Conservation (phyloP, 1,284 basidiomycete species). For the Cutaneotrichosporon mucoides region DNA sequence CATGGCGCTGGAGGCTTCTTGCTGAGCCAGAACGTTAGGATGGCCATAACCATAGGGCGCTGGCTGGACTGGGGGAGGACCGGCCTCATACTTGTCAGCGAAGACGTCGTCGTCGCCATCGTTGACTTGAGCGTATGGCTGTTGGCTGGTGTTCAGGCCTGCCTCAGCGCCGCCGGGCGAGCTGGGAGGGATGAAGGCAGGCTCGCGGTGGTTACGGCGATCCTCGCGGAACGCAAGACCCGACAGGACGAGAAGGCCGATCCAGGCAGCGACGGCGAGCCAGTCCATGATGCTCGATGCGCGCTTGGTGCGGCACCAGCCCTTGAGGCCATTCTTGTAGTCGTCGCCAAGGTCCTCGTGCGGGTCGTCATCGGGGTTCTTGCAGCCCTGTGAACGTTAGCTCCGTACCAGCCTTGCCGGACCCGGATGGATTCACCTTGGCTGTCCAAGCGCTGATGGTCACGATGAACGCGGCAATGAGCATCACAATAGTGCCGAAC, state of each 20-base stretch:
- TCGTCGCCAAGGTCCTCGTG: constrained; percentile 63
- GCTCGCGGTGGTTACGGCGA: constrained; percentile 28
- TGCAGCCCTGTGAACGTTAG: constrained; percentile 59
- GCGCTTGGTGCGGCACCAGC: constrained; percentile 86
- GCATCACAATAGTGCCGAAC: constrained; percentile 59
- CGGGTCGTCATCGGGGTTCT: constrained; percentile 59
- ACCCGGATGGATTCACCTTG: constrained; percentile 16
- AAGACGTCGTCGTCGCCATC: constrained; percentile 30
- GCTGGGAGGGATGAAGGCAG: constrained; percentile 33
- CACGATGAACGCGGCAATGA: constrained; percentile 64
- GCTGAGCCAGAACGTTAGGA: constrained; percentile 23
- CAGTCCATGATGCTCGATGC: constrained; percentile 82
- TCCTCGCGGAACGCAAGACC: constrained; percentile 37
- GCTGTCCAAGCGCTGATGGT: constrained; percentile 30
- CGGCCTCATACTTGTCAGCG: constrained; percentile 28
- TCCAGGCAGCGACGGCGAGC: constrained; percentile 46
- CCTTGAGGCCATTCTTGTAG: constrained; percentile 63
- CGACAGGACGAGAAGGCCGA: constrained; percentile 31
- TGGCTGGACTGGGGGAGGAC: constrained; percentile 27
- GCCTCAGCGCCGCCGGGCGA: constrained; percentile 2
- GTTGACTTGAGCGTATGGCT: constrained; percentile 27
- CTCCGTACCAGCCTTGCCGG: too few species aligned
- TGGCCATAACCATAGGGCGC: constrained; percentile 28
- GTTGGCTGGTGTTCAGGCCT: constrained; percentile 2
- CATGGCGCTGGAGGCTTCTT: constrained; percentile 28